Conservation (phyloP, 2,329 filamentous ascomycete genomes). For the Claviceps digitariae region DNA sequence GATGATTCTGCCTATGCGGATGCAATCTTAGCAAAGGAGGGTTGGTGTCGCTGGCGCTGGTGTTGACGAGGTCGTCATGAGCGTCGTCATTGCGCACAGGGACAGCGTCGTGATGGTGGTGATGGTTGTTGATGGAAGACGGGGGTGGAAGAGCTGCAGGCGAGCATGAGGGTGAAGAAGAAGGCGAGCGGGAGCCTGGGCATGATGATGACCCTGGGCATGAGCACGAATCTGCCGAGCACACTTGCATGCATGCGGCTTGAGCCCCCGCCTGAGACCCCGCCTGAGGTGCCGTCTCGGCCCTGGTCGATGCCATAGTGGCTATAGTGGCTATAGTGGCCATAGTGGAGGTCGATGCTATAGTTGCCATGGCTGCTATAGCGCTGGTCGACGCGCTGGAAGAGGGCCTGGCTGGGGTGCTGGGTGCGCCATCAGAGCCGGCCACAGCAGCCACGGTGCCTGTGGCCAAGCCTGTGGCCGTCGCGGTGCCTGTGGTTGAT, state of each 20-base stretch:
- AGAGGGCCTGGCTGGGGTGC: neutral
- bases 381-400: neutral
- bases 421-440: neutral
- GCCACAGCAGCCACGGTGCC: neutral
- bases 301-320: neutral
- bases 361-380: neutral
- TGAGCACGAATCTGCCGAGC: no score
- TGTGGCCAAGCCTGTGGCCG: no score
- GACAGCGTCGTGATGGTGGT: neutral
- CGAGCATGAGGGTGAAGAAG: neutral
- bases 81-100: neutral
- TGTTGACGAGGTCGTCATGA: neutral
- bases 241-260: no score
- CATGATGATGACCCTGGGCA: neutral
- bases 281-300: neutral
- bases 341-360: neutral
- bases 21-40: slow-evolving; percentile 17
- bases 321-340: no score
- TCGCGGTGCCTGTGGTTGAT: neutral
- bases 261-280: neutral
- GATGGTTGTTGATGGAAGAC: neutral
- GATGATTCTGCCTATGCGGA: slow-evolving; percentile 38
- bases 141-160: neutral
- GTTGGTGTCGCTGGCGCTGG: neutral
- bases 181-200: neutral